These are phyloP conservation scores for Malassezia slooffiae DNA, from an alignment of 1,284 basidiomycete species.

Conservation along the genomic window DNA sequence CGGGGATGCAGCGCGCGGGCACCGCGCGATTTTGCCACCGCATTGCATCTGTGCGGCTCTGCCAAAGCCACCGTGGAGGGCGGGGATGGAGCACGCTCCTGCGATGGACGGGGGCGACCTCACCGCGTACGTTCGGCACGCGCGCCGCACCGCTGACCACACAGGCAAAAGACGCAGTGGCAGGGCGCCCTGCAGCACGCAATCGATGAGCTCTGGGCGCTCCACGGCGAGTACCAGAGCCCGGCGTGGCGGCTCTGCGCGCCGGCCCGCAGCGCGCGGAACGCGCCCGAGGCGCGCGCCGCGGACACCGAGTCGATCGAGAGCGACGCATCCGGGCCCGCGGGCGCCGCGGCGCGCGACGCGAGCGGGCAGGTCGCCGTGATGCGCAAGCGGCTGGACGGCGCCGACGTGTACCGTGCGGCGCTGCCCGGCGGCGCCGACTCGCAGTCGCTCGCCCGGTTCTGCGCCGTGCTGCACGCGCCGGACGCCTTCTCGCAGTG, in stretches of 20 bases:
- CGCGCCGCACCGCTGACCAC: background rate
- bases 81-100: too few species aligned
- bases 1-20: too few species aligned
- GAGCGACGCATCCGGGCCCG: background rate
- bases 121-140: background rate
- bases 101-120: constrained; percentile 10
- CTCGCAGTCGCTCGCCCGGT: constrained; percentile 61
- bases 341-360: constrained; percentile 26
- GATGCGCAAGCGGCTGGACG: constrained; percentile 48
- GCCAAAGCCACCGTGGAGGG: too few species aligned
- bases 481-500: constrained; percentile 56
- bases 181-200: constrained; percentile 25
- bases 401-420: constrained; percentile 70
- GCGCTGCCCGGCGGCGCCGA: constrained; percentile 60
- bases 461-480: constrained; percentile 69
- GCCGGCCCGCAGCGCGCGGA: constrained; percentile 3
- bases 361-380: constrained; percentile 49
- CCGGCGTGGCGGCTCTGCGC: constrained; percentile 7
- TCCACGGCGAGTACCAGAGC: constrained; percentile 22
- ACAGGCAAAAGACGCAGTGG: constrained; percentile 28
- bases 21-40: too few species aligned
- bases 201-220: constrained; percentile 19
- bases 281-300: background rate
- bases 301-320: background rate
- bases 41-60: too few species aligned